A percentile compares a stretch with the other conserved stretches of the same genome.
Evolutionary conservation across 2,329 filamentous ascomycete genomes (phyloP).

Genomic region (Myriosclerotinia duriaeana): DNA sequence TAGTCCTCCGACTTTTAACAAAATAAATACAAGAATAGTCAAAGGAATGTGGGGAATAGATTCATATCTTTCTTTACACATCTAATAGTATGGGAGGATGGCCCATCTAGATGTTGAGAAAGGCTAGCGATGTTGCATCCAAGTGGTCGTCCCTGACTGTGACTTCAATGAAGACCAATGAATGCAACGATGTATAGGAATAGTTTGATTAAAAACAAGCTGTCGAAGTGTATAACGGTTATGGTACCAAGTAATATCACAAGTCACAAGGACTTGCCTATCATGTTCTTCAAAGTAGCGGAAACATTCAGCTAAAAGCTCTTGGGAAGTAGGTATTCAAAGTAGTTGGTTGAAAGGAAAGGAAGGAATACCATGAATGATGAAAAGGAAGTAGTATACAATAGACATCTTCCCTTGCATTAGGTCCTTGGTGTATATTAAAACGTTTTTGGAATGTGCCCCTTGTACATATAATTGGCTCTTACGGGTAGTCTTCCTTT

Average conservation of each 20-base stretch:
- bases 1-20: background rate
- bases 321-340: background rate
- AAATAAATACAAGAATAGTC: background rate
- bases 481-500: slow-evolving; percentile 6
- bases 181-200: background rate
- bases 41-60: background rate
- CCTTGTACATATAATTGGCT: slow-evolving; percentile 14
- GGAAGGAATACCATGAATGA: background rate
- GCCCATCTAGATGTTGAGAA: background rate
- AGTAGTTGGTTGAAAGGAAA: slow-evolving; percentile 4
- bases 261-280: slow-evolving; percentile 14
- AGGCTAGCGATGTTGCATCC: background rate
- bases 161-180: slow-evolving; percentile 3
- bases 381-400: background rate
- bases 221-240: slow-evolving; percentile 1
- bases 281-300: background rate
- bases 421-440: background rate
- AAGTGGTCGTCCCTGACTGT: background rate
- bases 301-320: slow-evolving; percentile 1
- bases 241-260: background rate
- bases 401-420: slow-evolving; percentile 3
- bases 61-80: background rate
- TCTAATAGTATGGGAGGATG: background rate
- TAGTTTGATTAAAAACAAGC: background rate
- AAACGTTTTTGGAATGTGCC: slow-evolving; percentile 20